Percentiles rank a stretch among this genome's conserved stretches.
These are phyloP conservation scores for Phyllosticta ampelicida DNA, from an alignment of 2,329 filamentous ascomycete species.

Conservation along the genomic window DNA sequence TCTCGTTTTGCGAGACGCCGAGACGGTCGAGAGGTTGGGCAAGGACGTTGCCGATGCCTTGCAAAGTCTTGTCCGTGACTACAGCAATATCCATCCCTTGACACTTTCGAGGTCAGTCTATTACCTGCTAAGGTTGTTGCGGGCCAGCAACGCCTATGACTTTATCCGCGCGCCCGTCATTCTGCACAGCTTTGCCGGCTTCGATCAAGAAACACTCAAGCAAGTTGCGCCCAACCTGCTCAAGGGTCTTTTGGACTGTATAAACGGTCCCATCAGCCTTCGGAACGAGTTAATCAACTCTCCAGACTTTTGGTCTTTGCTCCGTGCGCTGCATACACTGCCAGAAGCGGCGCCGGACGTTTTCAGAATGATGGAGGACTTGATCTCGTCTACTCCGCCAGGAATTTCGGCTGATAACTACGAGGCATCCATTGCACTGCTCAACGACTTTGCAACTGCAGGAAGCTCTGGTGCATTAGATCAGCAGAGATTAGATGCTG, in stretches of 20 bases:
- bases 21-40: slow-evolving; percentile 62
- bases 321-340: slow-evolving; percentile 62
- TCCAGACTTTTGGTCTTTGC: slow-evolving; percentile 91
- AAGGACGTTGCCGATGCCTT: slow-evolving; percentile 70
- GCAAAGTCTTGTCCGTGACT: slow-evolving; percentile 72
- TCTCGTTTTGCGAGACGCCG: slow-evolving; percentile 62
- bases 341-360: slow-evolving; percentile 64
- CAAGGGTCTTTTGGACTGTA: slow-evolving; percentile 68
- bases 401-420: slow-evolving; percentile 95
- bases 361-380: slow-evolving; percentile 75
- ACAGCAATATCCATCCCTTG: slow-evolving; percentile 68
- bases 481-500: slow-evolving; percentile 56
- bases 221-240: slow-evolving; percentile 67
- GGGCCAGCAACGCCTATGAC: slow-evolving; percentile 78
- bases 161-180: slow-evolving; percentile 88
- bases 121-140: slow-evolving; percentile 73
- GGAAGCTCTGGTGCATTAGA: slow-evolving; percentile 60
- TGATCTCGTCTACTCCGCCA: slow-evolving; percentile 58
- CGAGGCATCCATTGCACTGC: slow-evolving; percentile 69
- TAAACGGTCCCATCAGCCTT: slow-evolving; percentile 64
- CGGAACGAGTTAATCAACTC: slow-evolving; percentile 91
- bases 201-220: slow-evolving; percentile 65
- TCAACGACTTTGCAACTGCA: slow-evolving; percentile 82
- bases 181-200: slow-evolving; percentile 80
- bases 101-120: slow-evolving; percentile 74